phyloP scores from a whole-genome alignment of 116 monocot genomes.

The Papilionanthe hybrid region DNA sequence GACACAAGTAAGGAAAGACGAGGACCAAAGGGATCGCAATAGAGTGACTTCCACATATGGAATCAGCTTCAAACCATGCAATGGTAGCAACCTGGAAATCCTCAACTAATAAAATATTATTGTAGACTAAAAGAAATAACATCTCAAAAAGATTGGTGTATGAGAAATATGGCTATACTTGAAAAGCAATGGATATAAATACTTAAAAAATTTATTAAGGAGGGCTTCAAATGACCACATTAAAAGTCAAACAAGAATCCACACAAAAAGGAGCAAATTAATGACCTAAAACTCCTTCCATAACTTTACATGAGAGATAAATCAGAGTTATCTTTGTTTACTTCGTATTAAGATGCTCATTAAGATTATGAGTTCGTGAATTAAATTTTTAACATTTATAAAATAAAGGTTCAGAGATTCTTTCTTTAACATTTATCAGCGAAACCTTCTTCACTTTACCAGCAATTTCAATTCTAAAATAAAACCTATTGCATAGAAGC shows the following conservation, averaged over 20 bases:
- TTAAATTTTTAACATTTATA: too few relatives aligned
- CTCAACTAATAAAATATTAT: background rate
- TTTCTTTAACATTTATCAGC: too few relatives aligned
- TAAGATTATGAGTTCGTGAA: too few relatives aligned
- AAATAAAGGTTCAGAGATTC: too few relatives aligned
- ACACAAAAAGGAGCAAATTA: background rate
- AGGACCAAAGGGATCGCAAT: slow-evolving; percentile 81
- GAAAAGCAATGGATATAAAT: background rate
- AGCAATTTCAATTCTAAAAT: too few relatives aligned
- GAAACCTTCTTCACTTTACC: too few relatives aligned
- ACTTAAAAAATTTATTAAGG: background rate
- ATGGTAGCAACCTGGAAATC: slow-evolving; percentile 86
- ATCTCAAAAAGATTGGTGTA: background rate
- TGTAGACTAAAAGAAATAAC: background rate
- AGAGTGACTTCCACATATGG: slow-evolving; percentile 90
- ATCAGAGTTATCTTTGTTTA: too few relatives aligned
- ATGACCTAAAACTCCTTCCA: too few relatives aligned
- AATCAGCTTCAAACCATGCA: slow-evolving; percentile 99
- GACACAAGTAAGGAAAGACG: slow-evolving; percentile 83
- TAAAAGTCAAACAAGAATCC: background rate
- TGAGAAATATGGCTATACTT: background rate
- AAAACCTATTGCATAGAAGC: too few relatives aligned
- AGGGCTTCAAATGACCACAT: background rate
- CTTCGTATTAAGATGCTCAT: too few relatives aligned
- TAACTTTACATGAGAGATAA: too few relatives aligned